phyloP scores from a whole-genome alignment of 768 basidiomycete genomes.

The Mrakia frigida region DNA sequence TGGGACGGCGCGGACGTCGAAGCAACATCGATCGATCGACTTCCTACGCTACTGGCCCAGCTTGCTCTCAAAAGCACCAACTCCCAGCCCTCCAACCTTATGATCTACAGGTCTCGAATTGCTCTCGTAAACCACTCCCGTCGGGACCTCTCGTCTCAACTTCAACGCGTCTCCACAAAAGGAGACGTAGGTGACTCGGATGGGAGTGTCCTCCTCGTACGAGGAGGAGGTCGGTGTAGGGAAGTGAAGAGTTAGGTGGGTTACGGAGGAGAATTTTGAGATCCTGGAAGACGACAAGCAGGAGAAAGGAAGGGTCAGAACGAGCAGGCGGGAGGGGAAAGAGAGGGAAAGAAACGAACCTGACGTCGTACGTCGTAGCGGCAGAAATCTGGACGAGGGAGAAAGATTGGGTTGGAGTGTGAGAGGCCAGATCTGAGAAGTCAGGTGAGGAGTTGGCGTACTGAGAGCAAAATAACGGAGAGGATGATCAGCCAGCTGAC shows the following conservation, averaged over 20 bases:
- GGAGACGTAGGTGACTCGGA: constrained; percentile 14
- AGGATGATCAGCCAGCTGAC: neutral
- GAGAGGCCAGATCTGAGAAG: constrained; percentile 21
- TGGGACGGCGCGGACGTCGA: too few relatives aligned
- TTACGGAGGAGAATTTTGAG: constrained; percentile 30
- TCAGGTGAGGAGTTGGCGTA: constrained; percentile 32
- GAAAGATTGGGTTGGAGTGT: constrained; percentile 26
- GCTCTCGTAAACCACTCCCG: constrained; percentile 26
- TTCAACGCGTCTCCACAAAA: constrained; percentile 26
- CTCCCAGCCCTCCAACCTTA: neutral
- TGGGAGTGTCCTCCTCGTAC: constrained; percentile 20
- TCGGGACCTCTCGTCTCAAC: constrained; percentile 22
- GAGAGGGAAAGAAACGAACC: neutral
- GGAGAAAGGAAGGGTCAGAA: neutral
- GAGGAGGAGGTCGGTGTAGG: constrained; percentile 10
- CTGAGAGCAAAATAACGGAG: neutral
- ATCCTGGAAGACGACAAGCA: neutral
- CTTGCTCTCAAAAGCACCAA: neutral
- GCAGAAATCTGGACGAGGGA: constrained; percentile 11
- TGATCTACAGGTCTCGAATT: constrained; percentile 16
- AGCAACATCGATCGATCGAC: too few relatives aligned
- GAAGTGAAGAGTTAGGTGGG: constrained; percentile 30
- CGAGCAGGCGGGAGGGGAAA: neutral
- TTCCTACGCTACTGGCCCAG: neutral
- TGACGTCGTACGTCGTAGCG: constrained; percentile 21